Evolutionary conservation across 2,329 filamentous ascomycete genomes (phyloP).

Genomic region (Clathrospora elynae): DNA sequence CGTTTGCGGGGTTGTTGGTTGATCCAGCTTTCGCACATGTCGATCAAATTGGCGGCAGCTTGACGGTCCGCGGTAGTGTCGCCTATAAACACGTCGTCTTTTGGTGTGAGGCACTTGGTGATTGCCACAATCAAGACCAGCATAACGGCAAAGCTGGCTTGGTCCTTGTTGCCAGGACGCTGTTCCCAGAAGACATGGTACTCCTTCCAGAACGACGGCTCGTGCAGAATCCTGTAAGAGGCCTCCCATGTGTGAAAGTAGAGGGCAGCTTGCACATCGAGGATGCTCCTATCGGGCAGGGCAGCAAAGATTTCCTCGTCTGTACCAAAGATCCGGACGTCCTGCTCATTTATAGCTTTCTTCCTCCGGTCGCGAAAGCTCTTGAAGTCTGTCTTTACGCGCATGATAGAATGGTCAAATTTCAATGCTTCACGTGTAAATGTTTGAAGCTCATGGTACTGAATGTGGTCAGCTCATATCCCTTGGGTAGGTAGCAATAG

Average conservation of each 20-base stretch:
- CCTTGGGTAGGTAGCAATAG: background rate
- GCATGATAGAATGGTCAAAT: slow-evolving; percentile 36
- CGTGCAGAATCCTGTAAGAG: slow-evolving; percentile 59
- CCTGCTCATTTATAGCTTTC: slow-evolving; percentile 28
- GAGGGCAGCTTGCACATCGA: slow-evolving; percentile 51
- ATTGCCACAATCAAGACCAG: slow-evolving; percentile 50
- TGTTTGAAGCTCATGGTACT: slow-evolving; percentile 46
- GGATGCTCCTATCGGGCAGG: slow-evolving; percentile 44
- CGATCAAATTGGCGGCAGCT: slow-evolving; percentile 46
- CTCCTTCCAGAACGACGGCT: slow-evolving; percentile 58
- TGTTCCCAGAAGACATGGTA: slow-evolving; percentile 56
- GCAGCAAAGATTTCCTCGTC: slow-evolving; percentile 45
- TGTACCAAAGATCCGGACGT: slow-evolving; percentile 17
- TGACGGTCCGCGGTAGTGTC: slow-evolving; percentile 52
- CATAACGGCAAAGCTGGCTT: slow-evolving; percentile 46
- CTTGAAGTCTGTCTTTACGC: slow-evolving; percentile 43
- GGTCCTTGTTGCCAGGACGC: slow-evolving; percentile 26
- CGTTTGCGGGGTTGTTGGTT: slow-evolving; percentile 58
- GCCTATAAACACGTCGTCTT: slow-evolving; percentile 48
- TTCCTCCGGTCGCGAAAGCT: slow-evolving; percentile 40
- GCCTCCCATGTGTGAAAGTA: slow-evolving; percentile 61
- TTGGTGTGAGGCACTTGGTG: slow-evolving; percentile 44
- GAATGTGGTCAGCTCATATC: slow-evolving; percentile 11
- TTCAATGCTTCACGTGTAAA: slow-evolving; percentile 43
- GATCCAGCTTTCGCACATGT: slow-evolving; percentile 52